Conservation (phyloP, 257 asterid genomes). For the Cynanchum wilfordii region DNA sequence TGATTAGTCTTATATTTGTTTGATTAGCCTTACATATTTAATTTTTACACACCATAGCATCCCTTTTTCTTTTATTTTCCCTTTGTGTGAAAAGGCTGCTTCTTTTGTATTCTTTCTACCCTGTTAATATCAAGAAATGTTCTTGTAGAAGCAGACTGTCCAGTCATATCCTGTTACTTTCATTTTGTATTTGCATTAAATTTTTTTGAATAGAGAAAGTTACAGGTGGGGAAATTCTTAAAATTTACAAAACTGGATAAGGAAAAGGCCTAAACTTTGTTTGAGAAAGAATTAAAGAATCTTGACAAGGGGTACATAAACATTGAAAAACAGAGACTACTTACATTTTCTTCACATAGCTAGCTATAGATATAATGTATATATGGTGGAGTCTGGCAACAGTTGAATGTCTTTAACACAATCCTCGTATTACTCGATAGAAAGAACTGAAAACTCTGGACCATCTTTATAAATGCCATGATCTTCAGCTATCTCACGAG, state of each 20-base stretch:
- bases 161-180: no score
- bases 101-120: no score
- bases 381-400: no score
- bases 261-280: neutral
- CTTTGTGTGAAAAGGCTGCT: no score
- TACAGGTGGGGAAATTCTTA: neutral
- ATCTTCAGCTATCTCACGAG: constrained; percentile 19
- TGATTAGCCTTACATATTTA: no score
- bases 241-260: neutral
- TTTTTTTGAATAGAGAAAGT: neutral
- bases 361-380: neutral
- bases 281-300: neutral
- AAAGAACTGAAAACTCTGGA: neutral
- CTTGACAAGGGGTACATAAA: neutral
- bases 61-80: no score
- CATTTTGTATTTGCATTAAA: no score
- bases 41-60: no score
- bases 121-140: no score
- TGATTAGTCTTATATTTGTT: no score
- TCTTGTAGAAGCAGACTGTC: no score
- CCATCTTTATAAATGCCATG: neutral
- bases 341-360: neutral
- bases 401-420: neutral
- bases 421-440: constrained; percentile 1
- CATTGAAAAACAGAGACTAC: neutral